Evolutionary conservation across 139 green algal species (phyloP), one percentile per base, ranked within the genome.

Genomic region (Nannochloris sp.): DNA sequence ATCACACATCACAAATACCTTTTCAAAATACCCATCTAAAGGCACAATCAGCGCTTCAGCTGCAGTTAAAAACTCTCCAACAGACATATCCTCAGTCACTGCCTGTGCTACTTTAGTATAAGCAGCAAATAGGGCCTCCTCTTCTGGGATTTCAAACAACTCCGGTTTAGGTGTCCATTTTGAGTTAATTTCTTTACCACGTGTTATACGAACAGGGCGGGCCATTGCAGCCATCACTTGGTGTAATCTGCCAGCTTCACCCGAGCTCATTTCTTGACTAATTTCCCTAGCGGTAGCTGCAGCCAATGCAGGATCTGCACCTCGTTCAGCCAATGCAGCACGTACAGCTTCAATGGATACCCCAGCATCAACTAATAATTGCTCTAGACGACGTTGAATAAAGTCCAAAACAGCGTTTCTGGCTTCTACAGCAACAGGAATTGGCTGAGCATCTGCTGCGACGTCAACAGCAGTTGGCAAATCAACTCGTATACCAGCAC

Each of bases 1-100:
- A 24, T 97, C 92, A 62, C 75, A 85, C 90, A 96, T 95, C 2
- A 95, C 89, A 79, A 91, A 94, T 24, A 92, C 73, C 51, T 96
- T 95, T 6, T 95, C 87, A 62, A 98, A 98, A 73, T 92, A 98
- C 6, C 72, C 72, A 36, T 94, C 82, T 10, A 97, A 81, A 12
- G 90, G 78, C 2, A 64, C 71, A 4, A 83, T 68, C 34, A 97
- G 74, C 32, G 37, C 46, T 58, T 82, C 59, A 1, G 61, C 37
- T 2, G 64, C 81, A 2, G 48, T 62, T 58, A 96, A 55, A 61
- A 92, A 95, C 4, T 80, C 80, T 3, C 58, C 56, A 34, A 93
- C 68, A 4, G 24, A 47, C 61, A 80, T 77, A 61, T 15, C 64
- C 5, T 31, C 13, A 4, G 65, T 6, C 10, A 88, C 34, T 61